Percentiles rank a stretch among this genome's conserved stretches.
Evolutionary conservation across 805 yeast species (phyloP).

Genomic region (Wickerhamomyces chaumierensis): DNA sequence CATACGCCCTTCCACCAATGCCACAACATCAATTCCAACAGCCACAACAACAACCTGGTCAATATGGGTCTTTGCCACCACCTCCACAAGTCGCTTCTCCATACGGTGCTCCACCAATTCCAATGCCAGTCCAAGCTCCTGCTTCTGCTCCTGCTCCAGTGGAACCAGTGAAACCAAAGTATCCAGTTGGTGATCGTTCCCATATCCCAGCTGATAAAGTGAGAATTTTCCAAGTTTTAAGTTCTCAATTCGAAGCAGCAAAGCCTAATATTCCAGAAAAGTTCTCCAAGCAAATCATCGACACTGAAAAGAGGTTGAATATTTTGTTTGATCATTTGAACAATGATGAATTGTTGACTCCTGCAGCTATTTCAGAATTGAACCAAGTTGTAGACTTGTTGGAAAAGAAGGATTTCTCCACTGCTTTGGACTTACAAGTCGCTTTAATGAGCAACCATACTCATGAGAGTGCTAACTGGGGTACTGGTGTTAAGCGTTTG

Average conservation of each 20-base stretch:
- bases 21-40: conserved; percentile 5
- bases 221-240: conserved; percentile 50
- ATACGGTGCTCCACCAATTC: conserved; percentile 1
- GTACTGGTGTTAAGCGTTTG: conserved; percentile 81
- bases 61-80: conserved; percentile 3
- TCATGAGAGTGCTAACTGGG: conserved; percentile 83
- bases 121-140: conserved; percentile 9
- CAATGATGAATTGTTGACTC: conserved; percentile 53
- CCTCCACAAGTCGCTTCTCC: background rate
- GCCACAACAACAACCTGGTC: background rate
- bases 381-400: conserved; percentile 39
- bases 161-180: conserved; percentile 15
- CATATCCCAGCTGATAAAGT: conserved; percentile 50
- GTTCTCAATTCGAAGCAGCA: conserved; percentile 43
- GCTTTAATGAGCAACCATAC: conserved; percentile 54
- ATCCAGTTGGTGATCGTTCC: conserved; percentile 57
- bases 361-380: conserved; percentile 43
- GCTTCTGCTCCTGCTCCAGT: conserved; percentile 5
- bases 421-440: conserved; percentile 45
- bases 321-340: conserved; percentile 71
- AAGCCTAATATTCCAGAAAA: conserved; percentile 68
- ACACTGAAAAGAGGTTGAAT: conserved; percentile 72
- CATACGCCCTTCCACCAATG: conserved; percentile 4
- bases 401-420: conserved; percentile 38
- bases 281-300: conserved; percentile 60